Evolutionary conservation across 1,284 basidiomycete species (phyloP), one percentile per base, ranked within the genome.

Genomic region (Volvariella surrecta): DNA sequence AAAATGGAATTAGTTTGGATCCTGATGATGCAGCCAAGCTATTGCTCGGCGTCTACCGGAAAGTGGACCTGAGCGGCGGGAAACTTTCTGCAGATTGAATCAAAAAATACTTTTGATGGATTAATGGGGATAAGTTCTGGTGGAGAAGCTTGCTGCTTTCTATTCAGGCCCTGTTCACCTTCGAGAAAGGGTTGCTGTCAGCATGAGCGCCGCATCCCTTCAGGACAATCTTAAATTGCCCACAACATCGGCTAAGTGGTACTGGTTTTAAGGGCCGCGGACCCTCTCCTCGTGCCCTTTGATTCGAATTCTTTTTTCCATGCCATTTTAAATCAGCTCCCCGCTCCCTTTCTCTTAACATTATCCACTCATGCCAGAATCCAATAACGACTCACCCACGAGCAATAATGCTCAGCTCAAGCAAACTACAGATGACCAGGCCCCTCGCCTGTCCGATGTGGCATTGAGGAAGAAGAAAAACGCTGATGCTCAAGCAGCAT

Each of bases 401-500:
- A 60, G 47, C 48, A 49, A 45, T 50, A 48, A 11, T 52, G 54
- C 17, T n/a, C 56, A 50, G 35, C 42, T 60, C 51, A 73, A 73
- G 54, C 52, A 58, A 45, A 46, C 54, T 49, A 54, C 61, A 39
- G 72, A 63, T 43, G 54, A 60, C 17, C 21, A 54, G 13, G 43
- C 56, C 32, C 52, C 60, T 21, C 60, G 56, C 42, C 52, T 66
- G 53, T 60, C 75, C 51, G 82, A 86, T 60, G 73, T 82, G 24
- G 79, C 79, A 31, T 68, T 84, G 52, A 70, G 84, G 52, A 87
- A 87, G 67, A 87, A 86, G 71, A 89, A 89, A 67, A 89, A 89
- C 53, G 85, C 85, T 37, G 82, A 86, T 58, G 81, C 80, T 1
- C 81, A 86, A 63, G 81, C 81, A 39, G 80, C 79, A 40, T 85